Evolutionary conservation across 192 early-diverging fungal genomes (phyloP).

Genomic region (Geranomyces variabilis): DNA sequence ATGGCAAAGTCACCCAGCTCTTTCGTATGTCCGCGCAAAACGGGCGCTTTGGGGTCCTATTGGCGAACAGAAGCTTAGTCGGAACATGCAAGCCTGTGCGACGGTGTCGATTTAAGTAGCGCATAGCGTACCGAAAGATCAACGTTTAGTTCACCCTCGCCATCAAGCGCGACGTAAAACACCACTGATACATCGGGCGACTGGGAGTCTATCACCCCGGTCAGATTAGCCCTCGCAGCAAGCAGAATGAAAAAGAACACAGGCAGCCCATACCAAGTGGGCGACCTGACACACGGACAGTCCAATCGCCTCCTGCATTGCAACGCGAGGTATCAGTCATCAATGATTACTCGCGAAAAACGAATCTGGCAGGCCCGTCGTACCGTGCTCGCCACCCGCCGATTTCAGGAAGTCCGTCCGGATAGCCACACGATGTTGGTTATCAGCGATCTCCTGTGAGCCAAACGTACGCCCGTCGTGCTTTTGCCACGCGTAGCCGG

Average conservation of each 20-base stretch:
- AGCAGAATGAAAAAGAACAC: constrained; percentile 43
- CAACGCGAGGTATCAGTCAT: too few relatives aligned
- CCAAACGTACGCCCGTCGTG: constrained; percentile 86
- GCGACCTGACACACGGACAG: constrained; percentile 73
- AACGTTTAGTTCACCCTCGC: constrained; percentile 57
- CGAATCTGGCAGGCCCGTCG: constrained; percentile 34
- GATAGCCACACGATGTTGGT: constrained; percentile 63
- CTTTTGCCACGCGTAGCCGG: constrained; percentile 82
- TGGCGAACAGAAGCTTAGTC: constrained; percentile 32
- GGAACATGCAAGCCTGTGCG: constrained; percentile 13
- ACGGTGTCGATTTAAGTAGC: too few relatives aligned
- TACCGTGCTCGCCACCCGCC: constrained; percentile 58
- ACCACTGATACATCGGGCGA: constrained; percentile 55
- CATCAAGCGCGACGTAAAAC: constrained; percentile 83
- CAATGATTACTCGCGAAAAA: neutral
- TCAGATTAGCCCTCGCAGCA: constrained; percentile 41
- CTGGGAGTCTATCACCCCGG: constrained; percentile 16
- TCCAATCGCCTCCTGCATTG: constrained; percentile 72
- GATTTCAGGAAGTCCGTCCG: constrained; percentile 78
- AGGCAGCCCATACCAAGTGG: constrained; percentile 40
- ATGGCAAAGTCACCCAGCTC: constrained; percentile 77
- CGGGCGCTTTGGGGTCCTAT: constrained; percentile 21
- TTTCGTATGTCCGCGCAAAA: constrained; percentile 59
- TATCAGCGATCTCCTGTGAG: constrained; percentile 72
- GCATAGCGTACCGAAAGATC: neutral